Evolutionary conservation across 129 eudicot species (phyloP).

Genomic region (Centaurea solstitialis): DNA sequence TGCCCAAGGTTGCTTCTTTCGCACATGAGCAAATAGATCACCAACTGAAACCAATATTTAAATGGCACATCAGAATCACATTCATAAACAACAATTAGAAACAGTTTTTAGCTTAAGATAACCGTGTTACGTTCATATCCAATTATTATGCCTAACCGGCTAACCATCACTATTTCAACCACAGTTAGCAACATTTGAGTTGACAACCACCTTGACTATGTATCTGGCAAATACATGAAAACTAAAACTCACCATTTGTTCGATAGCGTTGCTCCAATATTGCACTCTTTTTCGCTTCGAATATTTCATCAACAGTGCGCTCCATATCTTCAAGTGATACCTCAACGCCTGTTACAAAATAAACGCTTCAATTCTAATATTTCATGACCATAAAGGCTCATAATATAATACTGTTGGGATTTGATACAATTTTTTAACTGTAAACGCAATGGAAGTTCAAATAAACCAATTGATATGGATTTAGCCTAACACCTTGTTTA

Average conservation of each 20-base stretch:
- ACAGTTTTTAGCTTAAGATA: background rate
- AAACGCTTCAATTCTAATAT: background rate
- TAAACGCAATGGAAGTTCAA: no score
- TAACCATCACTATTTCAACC: background rate
- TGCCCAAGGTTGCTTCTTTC: conserved; percentile 98
- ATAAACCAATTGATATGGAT: no score
- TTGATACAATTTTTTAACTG: no score
- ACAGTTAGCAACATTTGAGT: background rate
- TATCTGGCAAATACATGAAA: background rate
- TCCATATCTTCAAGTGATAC: conserved; percentile 68
- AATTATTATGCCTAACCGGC: background rate
- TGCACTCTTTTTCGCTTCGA: conserved; percentile 70
- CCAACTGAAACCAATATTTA: conserved; percentile 58
- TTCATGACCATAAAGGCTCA: background rate
- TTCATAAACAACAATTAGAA: background rate
- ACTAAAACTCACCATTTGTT: conserved; percentile 62
- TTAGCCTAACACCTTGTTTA: no score
- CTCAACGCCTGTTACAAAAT: conserved; percentile 56
- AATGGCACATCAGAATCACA: conserved; percentile 16
- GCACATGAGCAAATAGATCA: conserved; percentile 80
- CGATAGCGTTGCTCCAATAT: conserved; percentile 88
- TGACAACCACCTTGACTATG: background rate
- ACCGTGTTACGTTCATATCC: background rate
- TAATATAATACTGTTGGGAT: background rate
- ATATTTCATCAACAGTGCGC: conserved; percentile 53